A percentile compares a stretch with the other conserved stretches of the same genome.
Evolutionary conservation across 1,284 basidiomycete species (phyloP).

Genomic region (Moniliophthora roreri): DNA sequence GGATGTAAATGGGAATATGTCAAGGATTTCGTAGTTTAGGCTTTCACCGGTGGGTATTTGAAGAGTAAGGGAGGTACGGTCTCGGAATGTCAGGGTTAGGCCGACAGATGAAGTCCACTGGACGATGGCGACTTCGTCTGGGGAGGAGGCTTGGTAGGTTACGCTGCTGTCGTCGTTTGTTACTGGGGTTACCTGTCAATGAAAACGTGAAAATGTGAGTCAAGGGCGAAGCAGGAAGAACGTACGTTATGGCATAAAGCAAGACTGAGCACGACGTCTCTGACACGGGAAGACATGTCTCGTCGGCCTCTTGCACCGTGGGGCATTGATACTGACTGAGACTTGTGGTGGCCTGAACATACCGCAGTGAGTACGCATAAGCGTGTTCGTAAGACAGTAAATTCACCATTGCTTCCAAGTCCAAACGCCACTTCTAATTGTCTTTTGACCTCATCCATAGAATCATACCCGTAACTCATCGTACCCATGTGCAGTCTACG

Average conservation of each 20-base stretch:
- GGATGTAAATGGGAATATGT: slow-evolving; percentile 97
- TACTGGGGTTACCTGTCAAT: slow-evolving; percentile 86
- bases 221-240: slow-evolving; percentile 7
- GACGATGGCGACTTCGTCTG: slow-evolving; percentile 99
- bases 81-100: slow-evolving; percentile 83
- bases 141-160: slow-evolving; percentile 98
- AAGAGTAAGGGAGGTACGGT: slow-evolving; percentile 84
- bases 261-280: slow-evolving; percentile 90
- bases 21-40: slow-evolving; percentile 83
- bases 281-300: slow-evolving; percentile 95
- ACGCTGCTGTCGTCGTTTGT: slow-evolving; percentile 90
- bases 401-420: slow-evolving; percentile 38
- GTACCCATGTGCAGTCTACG: slow-evolving; percentile 99
- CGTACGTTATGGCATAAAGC: slow-evolving; percentile 95
- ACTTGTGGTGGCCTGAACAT: not conserved
- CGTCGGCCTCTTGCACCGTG: slow-evolving; percentile 76
- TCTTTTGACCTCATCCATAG: slow-evolving; percentile 97
- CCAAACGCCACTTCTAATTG: slow-evolving; percentile 85
- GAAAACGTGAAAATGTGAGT: slow-evolving; percentile 4
- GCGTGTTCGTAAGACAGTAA: slow-evolving; percentile 35
- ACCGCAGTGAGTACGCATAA: slow-evolving; percentile 42
- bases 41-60: slow-evolving; percentile 64
- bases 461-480: slow-evolving; percentile 94
- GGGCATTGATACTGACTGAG: not conserved
- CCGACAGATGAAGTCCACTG: slow-evolving; percentile 96